Conservation (phyloP, 345 rosid genomes). For the Gossypium thurberi region DNA sequence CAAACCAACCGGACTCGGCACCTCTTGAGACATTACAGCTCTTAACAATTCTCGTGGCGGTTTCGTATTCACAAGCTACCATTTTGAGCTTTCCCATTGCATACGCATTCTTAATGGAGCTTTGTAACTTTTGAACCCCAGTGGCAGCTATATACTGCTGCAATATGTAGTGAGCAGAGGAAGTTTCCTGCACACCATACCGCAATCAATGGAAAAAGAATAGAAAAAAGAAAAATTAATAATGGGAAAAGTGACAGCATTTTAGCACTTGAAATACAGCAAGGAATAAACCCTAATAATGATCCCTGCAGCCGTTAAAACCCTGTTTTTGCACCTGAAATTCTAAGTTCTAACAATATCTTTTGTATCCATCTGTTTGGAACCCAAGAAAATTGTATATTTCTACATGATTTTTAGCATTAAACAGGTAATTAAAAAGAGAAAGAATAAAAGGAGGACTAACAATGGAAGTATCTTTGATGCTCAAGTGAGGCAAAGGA, state of each 20-base stretch:
- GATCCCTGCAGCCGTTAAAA: background rate
- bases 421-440: background rate
- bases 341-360: background rate
- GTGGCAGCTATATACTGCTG: slow-evolving; percentile 90
- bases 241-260: background rate
- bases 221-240: background rate
- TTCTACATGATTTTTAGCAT: background rate
- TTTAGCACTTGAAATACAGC: background rate
- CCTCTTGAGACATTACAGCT: slow-evolving; percentile 48
- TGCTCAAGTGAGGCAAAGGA: slow-evolving; percentile 78
- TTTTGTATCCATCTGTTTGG: background rate
- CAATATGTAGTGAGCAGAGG: slow-evolving; percentile 83
- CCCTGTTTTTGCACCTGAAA: background rate
- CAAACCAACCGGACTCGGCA: slow-evolving; percentile 77
- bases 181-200: slow-evolving; percentile 52
- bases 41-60: slow-evolving; percentile 63
- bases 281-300: background rate
- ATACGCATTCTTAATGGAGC: slow-evolving; percentile 67
- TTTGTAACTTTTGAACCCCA: slow-evolving; percentile 79
- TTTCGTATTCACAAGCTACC: slow-evolving; percentile 72
- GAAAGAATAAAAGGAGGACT: slow-evolving; percentile 14
- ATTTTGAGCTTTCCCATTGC: slow-evolving; percentile 82
- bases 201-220: background rate
- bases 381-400: background rate
- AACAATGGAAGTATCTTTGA: slow-evolving; percentile 87